Base-by-base conservation (phyloP, 108 stramenopile species). In the Cylindrotheca closterium region DNA sequence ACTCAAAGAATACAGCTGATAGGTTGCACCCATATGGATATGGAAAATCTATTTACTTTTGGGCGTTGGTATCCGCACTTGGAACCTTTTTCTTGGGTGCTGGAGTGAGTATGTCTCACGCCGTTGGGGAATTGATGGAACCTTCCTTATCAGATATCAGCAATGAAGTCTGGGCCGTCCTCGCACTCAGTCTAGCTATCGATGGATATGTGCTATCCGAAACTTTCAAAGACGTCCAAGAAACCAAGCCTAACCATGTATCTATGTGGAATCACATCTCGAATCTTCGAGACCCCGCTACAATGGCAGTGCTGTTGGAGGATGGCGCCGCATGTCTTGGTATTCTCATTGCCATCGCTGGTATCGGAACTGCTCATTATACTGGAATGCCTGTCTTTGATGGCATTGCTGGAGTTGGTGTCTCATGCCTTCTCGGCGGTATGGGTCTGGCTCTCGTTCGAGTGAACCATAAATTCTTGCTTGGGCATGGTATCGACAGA, bases 261-360 rank as follows among this genome's bases (percentile, higher is more conserved):
- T 67, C 90, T 2, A 77, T 93, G 47, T 70, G 74, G 75, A 75
- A 67, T 58, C 81, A 95, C 57, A 45, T 88, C 5, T 54, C 57
- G 62, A 82, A 82, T 52, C 78, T 96, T 45, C 88, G 96, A 17
- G 98, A 99, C 73, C 97, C 98, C 4, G 93, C 96, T 19, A 94
- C 93, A 21, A 56, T 96, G 65, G 97, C 98, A 19, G 85, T 99
- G 19, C 71, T 99, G 25, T 68, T 98, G 59, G 98, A 99, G 56
- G 98, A 99, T 69, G 89, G 92, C 23, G 97, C 96, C 2, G 98
- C 97, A 25, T 99, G 97, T 68, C 58, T 93, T 2, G 98, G 98
- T 3, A 86, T 99, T 29, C 73, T 97, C 1, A 74, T 98, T 26
- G 98, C 97, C 4, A 83, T 92, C 46, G 89, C 65, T n/a, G 98